A percentile compares a stretch with the other conserved stretches of the same genome.
These are phyloP conservation scores for Boletus tomentosulus DNA, from an alignment of 768 basidiomycete species.

Conservation along the genomic window DNA sequence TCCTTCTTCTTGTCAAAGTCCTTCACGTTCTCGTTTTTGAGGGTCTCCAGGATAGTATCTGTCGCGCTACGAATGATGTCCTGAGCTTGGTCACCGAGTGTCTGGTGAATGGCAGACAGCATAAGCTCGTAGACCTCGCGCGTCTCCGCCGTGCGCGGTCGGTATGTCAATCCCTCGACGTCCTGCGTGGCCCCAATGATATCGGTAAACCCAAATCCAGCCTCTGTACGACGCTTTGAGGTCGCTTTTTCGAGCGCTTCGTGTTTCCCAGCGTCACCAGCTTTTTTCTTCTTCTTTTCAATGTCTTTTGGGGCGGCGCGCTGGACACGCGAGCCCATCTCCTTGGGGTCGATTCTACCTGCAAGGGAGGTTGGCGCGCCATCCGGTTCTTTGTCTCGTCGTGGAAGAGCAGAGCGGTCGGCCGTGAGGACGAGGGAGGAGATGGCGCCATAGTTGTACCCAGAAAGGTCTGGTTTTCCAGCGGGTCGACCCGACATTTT, in stretches of 20 bases:
- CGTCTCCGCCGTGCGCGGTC: slow-evolving; percentile 91
- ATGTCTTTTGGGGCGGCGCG: slow-evolving; percentile 82
- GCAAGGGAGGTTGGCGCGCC: slow-evolving; percentile 91
- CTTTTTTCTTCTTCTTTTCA: slow-evolving; percentile 92
- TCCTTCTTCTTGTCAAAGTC: slow-evolving; percentile 98
- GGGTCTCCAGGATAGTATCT: slow-evolving; percentile 81
- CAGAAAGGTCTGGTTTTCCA: slow-evolving; percentile 75
- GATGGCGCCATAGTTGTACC: slow-evolving; percentile 95
- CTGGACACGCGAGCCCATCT: slow-evolving; percentile 91
- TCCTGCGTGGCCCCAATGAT: slow-evolving; percentile 94
- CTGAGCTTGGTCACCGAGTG: slow-evolving; percentile 92
- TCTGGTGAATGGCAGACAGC: slow-evolving; percentile 72
- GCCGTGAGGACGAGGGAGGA: slow-evolving; percentile 94
- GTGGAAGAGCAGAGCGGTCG: slow-evolving; percentile 71
- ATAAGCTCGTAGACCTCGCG: slow-evolving; percentile 93
- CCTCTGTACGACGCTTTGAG: slow-evolving; percentile 56
- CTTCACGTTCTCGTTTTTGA: slow-evolving; percentile 86
- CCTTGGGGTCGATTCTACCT: slow-evolving; percentile 81
- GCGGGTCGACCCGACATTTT: slow-evolving; percentile 39
- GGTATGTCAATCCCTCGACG: slow-evolving; percentile 88
- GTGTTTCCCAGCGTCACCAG: slow-evolving; percentile 45
- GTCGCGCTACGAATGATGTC: slow-evolving; percentile 94
- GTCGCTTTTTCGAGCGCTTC: slow-evolving; percentile 57
- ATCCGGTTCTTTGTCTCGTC: slow-evolving; percentile 94
- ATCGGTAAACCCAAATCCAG: slow-evolving; percentile 77